These are phyloP conservation scores for Malus domestica DNA, from an alignment of 306 rosid genomes.

Conservation along the genomic window ASM211411v1 NC_041803.1:40058501-40059000, in stretches of 20 bases:
- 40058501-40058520: background rate
- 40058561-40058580: background rate
- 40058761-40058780: no score
- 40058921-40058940: no score
- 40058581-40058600: background rate
- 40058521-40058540: background rate
- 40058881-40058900: no score
- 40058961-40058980: no score
- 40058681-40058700: background rate
- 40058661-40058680: background rate
- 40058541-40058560: conserved; percentile 1
- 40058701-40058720: background rate
- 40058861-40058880: no score
- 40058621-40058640: background rate
- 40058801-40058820: no score
- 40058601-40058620: background rate
- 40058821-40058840: no score
- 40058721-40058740: background rate
- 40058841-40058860: no score
- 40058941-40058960: no score
- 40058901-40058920: no score
- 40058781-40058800: no score
- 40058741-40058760: background rate
- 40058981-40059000: no score
- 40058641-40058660: background rate